phyloP scores from a whole-genome alignment of 805 yeast genomes.

The Hanseniaspora thailandica region DNA sequence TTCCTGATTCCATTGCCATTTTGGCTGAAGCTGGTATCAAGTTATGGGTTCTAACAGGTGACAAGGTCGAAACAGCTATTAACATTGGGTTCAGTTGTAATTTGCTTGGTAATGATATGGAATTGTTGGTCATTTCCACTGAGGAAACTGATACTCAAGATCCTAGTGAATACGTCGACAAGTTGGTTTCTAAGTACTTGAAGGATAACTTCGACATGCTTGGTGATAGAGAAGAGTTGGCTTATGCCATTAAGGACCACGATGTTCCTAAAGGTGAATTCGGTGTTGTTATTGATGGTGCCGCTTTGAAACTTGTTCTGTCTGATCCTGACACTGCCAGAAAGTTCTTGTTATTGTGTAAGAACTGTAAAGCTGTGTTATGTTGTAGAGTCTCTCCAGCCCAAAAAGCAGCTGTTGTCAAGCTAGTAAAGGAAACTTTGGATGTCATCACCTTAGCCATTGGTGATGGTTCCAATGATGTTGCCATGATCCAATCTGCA shows the following conservation, averaged over 20 bases:
- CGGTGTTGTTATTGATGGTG: slow-evolving; percentile 73
- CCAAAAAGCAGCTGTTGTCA: slow-evolving; percentile 76
- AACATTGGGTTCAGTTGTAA: slow-evolving; percentile 82
- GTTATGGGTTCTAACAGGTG: slow-evolving; percentile 80
- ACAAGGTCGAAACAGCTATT: slow-evolving; percentile 80
- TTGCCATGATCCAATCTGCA: slow-evolving; percentile 83
- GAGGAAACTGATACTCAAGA: slow-evolving; percentile 43
- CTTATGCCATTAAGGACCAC: slow-evolving; percentile 44
- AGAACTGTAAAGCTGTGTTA: slow-evolving; percentile 68
- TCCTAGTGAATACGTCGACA: slow-evolving; percentile 34
- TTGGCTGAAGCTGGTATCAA: slow-evolving; percentile 69
- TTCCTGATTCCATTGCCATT: slow-evolving; percentile 64
- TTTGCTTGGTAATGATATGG: slow-evolving; percentile 63
- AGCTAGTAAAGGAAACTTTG: slow-evolving; percentile 57
- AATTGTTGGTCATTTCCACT: slow-evolving; percentile 44
- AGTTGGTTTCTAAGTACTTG: slow-evolving; percentile 43
- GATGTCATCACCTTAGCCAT: slow-evolving; percentile 78
- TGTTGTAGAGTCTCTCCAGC: slow-evolving; percentile 86
- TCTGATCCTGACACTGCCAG: slow-evolving; percentile 34
- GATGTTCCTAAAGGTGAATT: slow-evolving; percentile 54
- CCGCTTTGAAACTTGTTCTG: slow-evolving; percentile 50
- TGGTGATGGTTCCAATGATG: slow-evolving; percentile 85
- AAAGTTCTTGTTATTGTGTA: slow-evolving; percentile 59
- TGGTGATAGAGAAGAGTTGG: slow-evolving; percentile 49
- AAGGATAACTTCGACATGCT: slow-evolving; percentile 43